phyloP scores from a whole-genome alignment of 257 asterid genomes.

The Przewalskia tangutica region DNA sequence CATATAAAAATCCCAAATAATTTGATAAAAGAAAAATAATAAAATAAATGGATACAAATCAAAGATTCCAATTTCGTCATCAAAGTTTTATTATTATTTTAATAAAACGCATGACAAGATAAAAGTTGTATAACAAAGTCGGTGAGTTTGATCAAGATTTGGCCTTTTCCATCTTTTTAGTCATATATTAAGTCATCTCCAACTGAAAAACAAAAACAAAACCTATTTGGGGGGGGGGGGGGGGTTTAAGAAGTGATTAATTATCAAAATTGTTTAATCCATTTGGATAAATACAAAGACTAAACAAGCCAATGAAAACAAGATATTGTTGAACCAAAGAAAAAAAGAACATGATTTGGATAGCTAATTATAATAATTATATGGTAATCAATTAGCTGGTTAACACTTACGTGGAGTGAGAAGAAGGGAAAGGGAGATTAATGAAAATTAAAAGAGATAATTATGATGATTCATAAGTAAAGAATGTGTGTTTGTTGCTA shows the following conservation, averaged over 20 bases:
- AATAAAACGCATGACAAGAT: constrained; percentile 6
- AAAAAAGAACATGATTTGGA: not conserved
- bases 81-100: constrained; percentile 2
- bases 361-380: not conserved
- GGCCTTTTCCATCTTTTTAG: not conserved
- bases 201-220: not conserved
- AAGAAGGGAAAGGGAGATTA: not conserved
- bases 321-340: not conserved
- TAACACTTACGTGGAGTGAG: not conserved
- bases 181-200: not conserved
- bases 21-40: not conserved
- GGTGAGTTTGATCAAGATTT: constrained; percentile 19
- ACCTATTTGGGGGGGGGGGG: no score
- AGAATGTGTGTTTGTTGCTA: not conserved
- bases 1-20: not conserved
- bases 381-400: not conserved
- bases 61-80: constrained; percentile 35
- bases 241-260: not conserved
- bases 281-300: not conserved
- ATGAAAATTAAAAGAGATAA: not conserved
- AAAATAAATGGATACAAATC: constrained; percentile 8
- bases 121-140: constrained; percentile 25
- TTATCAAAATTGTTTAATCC: not conserved
- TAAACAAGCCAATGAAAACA: not conserved
- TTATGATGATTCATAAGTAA: not conserved